Evolutionary conservation across 1,284 basidiomycete species (phyloP).

Genomic region (Moniliophthora roreri): DNA sequence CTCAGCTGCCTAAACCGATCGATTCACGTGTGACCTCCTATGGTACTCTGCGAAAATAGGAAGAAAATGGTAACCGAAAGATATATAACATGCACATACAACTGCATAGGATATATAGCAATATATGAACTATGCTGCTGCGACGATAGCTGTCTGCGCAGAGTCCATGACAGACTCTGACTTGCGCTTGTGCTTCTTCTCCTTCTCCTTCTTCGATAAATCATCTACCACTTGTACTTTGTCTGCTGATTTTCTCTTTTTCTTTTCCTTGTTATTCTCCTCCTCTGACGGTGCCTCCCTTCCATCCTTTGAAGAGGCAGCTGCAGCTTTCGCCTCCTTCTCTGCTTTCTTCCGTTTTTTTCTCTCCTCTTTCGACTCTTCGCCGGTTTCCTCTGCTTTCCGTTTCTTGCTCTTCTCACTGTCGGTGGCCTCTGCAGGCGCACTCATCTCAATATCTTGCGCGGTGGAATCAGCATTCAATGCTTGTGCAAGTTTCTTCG

Average conservation of each 20-base stretch:
- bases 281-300: constrained; percentile 11
- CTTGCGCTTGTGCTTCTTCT: constrained; percentile 24
- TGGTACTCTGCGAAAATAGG: no score
- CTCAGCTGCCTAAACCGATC: constrained; percentile 5
- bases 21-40: constrained; percentile 3
- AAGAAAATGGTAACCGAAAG: not conserved
- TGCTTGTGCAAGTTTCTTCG: constrained; percentile 16
- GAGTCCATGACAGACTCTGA: not conserved
- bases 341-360: constrained; percentile 20
- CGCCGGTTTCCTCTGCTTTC: constrained; percentile 12
- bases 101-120: constrained; percentile 1
- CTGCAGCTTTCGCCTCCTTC: constrained; percentile 17
- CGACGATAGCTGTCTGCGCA: not conserved
- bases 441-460: constrained; percentile 25
- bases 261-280: constrained; percentile 9
- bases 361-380: constrained; percentile 11
- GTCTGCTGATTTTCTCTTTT: constrained; percentile 23
- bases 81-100: not conserved
- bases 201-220: constrained; percentile 24
- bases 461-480: constrained; percentile 21
- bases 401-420: constrained; percentile 19
- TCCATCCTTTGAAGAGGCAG: not conserved
- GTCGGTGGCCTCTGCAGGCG: constrained; percentile 8
- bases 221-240: constrained; percentile 16
- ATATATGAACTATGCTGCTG: constrained; percentile 3